These are phyloP conservation scores for Kregervanrija delftensis DNA, from an alignment of 805 yeast genomes.

Conservation along the genomic window DNA sequence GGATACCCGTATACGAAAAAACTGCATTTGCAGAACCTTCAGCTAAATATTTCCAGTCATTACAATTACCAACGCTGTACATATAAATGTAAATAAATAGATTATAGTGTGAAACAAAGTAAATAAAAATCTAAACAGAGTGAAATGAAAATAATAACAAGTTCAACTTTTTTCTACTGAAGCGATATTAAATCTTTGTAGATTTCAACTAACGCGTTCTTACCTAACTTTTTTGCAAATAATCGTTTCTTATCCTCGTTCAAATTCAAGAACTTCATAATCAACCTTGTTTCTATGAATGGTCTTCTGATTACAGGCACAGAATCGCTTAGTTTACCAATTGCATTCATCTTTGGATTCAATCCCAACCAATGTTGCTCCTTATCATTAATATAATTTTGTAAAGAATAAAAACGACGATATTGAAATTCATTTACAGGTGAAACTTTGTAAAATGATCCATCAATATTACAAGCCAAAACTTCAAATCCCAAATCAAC, in stretches of 20 bases:
- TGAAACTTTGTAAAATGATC: conserved; percentile 63
- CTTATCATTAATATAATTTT: conserved; percentile 80
- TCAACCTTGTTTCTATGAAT: conserved; percentile 54
- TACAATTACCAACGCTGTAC: neutral
- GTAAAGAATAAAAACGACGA: conserved; percentile 75
- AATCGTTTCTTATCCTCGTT: conserved; percentile 51
- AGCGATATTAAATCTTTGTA: conserved; percentile 53
- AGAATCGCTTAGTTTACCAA: conserved; percentile 31
- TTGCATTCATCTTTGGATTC: conserved; percentile 66
- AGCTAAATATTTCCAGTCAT: conserved; percentile 35
- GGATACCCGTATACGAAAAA: conserved; percentile 33
- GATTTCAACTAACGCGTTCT: conserved; percentile 48
- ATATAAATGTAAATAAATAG: neutral
- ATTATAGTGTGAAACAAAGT: no score
- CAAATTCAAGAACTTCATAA: conserved; percentile 45
- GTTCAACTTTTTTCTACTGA: conserved; percentile 11
- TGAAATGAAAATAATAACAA: conserved; percentile 15
- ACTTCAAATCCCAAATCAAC: conserved; percentile 41
- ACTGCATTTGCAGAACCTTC: conserved; percentile 46
- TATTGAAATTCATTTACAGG: conserved; percentile 74
- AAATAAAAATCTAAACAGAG: conserved; percentile 30
- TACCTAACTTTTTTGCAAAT: conserved; percentile 52
- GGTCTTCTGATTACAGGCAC: conserved; percentile 47
- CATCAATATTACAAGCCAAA: conserved; percentile 72
- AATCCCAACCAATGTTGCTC: conserved; percentile 69